Evolutionary conservation across 176 grass and related monocot species (phyloP).

Genomic region (Chloris gayana): DNA sequence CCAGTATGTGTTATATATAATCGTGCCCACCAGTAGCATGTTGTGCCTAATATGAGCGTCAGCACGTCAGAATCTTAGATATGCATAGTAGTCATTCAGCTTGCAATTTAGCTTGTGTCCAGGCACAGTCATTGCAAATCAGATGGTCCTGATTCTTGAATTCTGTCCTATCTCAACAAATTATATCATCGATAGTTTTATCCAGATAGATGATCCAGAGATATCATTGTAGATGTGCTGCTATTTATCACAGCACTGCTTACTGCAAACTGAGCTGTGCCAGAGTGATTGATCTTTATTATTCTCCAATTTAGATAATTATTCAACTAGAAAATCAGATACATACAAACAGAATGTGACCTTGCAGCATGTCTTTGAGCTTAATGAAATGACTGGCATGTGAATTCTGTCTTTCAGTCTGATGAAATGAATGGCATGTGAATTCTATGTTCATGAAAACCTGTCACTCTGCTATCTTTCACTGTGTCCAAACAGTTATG

Average conservation of each 20-base stretch:
- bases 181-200: not conserved
- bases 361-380: not conserved
- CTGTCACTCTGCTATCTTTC: not conserved
- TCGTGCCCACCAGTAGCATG: not conserved
- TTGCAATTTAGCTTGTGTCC: not conserved
- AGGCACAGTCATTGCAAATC: not conserved
- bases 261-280: not conserved
- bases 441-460: not conserved
- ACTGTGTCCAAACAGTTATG: not conserved
- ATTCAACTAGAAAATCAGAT: not conserved
- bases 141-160: not conserved
- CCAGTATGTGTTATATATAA: not conserved
- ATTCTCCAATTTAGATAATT: not conserved
- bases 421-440: not conserved
- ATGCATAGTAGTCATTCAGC: not conserved
- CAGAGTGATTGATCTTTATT: not conserved
- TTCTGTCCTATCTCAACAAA: not conserved
- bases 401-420: not conserved
- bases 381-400: not conserved
- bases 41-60: not conserved
- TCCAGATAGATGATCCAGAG: not conserved
- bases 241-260: not conserved
- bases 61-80: not conserved
- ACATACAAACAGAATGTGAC: not conserved
- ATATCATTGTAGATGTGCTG: not conserved